Percentiles rank a stretch among this genome's conserved stretches.
Evolutionary conservation across 2,329 filamentous ascomycete genomes (phyloP).

Genomic region (Fusarium mangiferae): DNA sequence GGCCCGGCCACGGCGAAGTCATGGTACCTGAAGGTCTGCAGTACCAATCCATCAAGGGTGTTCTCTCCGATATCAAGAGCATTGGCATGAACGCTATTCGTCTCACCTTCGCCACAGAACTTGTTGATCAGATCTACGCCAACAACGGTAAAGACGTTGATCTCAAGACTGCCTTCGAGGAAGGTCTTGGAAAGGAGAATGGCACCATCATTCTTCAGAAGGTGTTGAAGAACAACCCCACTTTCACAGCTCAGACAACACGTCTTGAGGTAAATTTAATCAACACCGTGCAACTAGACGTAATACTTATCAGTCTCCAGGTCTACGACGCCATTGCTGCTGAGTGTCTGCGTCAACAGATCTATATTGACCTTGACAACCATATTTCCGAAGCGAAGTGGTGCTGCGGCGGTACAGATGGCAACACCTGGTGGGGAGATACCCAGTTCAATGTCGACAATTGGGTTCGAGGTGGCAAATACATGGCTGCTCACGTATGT

Average conservation of each 20-base stretch:
- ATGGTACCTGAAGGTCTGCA: slow-evolving; percentile 74
- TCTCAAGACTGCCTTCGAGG: slow-evolving; percentile 56
- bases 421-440: slow-evolving; percentile 72
- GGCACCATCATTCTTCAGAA: slow-evolving; percentile 61
- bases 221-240: slow-evolving; percentile 66
- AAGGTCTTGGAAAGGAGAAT: slow-evolving; percentile 62
- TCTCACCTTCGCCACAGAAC: slow-evolving; percentile 71
- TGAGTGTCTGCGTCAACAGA: slow-evolving; percentile 63
- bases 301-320: neutral
- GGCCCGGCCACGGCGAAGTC: slow-evolving; percentile 69
- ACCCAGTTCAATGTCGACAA: slow-evolving; percentile 66
- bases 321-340: slow-evolving; percentile 69
- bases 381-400: slow-evolving; percentile 68
- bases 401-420: slow-evolving; percentile 66
- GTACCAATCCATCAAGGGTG: slow-evolving; percentile 65
- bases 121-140: slow-evolving; percentile 68
- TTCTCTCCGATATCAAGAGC: slow-evolving; percentile 66
- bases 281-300: rapidly evolving
- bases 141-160: slow-evolving; percentile 60
- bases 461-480: slow-evolving; percentile 69
- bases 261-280: slow-evolving; percentile 56
- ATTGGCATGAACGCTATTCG: slow-evolving; percentile 72
- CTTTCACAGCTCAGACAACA: slow-evolving; percentile 64
- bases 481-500: slow-evolving; percentile 68
- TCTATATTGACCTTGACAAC: slow-evolving; percentile 70